Evolutionary conservation across 2,329 filamentous ascomycete species (phyloP).

Genomic region (Myotisia sp.): DNA sequence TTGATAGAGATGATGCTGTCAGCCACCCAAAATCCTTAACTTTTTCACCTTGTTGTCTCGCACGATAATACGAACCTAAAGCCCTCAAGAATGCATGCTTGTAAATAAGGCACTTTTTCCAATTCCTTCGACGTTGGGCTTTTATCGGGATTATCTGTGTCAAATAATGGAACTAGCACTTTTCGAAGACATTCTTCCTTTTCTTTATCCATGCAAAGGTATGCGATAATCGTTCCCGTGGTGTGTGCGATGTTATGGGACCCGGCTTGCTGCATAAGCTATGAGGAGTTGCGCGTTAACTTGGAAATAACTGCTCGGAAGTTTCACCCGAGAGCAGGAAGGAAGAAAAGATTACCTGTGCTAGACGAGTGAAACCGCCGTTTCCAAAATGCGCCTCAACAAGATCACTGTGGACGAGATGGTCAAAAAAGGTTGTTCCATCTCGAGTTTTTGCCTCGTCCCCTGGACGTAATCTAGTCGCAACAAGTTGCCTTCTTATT

Average conservation of each 20-base stretch:
- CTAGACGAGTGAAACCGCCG: not conserved
- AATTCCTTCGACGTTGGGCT: slow-evolving; percentile 1
- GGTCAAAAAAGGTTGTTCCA: slow-evolving; percentile 2
- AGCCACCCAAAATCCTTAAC: not conserved
- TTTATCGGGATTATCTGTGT: not conserved
- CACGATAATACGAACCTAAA: slow-evolving; percentile 2
- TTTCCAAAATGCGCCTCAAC: slow-evolving; percentile 1
- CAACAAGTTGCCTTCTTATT: not conserved
- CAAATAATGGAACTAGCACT: slow-evolving; percentile 2
- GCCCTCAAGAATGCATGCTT: slow-evolving; percentile 3
- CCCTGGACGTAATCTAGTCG: slow-evolving; percentile 1
- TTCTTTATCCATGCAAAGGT: slow-evolving; percentile 1
- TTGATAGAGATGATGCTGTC: not conserved
- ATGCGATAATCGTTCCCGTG: slow-evolving; percentile 1
- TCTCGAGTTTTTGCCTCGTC: slow-evolving; percentile 2
- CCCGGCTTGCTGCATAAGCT: slow-evolving; percentile 5
- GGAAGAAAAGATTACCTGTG: slow-evolving; percentile 2
- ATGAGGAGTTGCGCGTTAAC: not conserved
- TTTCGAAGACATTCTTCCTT: not conserved
- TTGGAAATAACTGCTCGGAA: not conserved
- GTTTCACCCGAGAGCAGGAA: not conserved
- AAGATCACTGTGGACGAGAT: slow-evolving; percentile 3
- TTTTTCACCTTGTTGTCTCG: not conserved
- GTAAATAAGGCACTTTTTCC: slow-evolving; percentile 4
- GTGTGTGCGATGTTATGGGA: slow-evolving; percentile 2